Evolutionary conservation across 2,329 filamentous ascomycete genomes (phyloP), one percentile per base, ranked within the genome.

Genomic region (Sporothrix pseudoabietina): DNA sequence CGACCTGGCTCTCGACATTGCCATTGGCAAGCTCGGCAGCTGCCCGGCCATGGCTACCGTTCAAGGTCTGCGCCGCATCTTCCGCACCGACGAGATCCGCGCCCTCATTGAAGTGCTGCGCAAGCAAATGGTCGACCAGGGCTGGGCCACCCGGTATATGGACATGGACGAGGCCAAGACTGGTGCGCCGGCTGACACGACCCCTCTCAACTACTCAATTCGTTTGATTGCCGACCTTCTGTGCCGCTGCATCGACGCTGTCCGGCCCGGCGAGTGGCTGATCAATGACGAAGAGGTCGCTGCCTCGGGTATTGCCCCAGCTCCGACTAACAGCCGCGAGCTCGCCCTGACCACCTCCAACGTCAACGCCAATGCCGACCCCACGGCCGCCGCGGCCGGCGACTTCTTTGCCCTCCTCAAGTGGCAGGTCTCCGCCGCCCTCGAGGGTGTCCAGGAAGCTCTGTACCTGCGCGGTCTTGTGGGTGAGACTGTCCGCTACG

Each of bases 231-330:
- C 91, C 19, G 89, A 91, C 76, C 84, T 95, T 4, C 85, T 94
- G 41, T 89, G 89, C 75, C 89, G 90, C 77, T 92, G 92, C 75
- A 85, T 95, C 59, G 92, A 95, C 80, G 90, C 92, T 0, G 87
- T 95, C 19, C 92, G 92, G 1, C 86, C 90, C 10, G 89, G 89
- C 71, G 92, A 92, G 26, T 94, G 92, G 92, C 85, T 94, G 72
- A 83, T 89, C 44, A 89, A 90, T 76, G 88, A 88, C 76, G 83
- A 85, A 63, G 81, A 87, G 78, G 80, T 86, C 6, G 82, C 83
- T 2, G 61, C 52, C 16, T 35, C 35, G 3, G 35, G 35, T 35
- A 35, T 35, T 35, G 35, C 35, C 35, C 35, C 35, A 8, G 35
- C 35, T 8, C 5, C 35, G 35, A 35, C 35, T 35, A 35, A 35